Percentiles rank a stretch among this genome's conserved stretches.
Evolutionary conservation across 2,329 filamentous ascomycete genomes (phyloP).

Genomic region (Aspergillus glaucus): DNA sequence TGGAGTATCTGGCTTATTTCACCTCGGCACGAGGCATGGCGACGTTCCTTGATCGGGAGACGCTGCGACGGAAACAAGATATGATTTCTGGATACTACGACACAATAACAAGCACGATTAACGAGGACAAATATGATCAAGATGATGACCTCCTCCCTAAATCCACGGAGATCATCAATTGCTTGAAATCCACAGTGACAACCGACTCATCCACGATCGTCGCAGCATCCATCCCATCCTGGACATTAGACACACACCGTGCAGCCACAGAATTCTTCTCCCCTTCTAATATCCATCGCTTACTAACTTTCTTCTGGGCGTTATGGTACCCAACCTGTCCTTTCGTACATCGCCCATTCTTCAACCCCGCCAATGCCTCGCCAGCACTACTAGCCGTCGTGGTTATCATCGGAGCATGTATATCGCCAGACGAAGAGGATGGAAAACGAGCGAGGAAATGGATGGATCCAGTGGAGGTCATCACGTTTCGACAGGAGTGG

Average conservation of each 20-base stretch:
- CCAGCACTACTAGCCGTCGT: background rate
- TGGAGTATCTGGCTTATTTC: constrained; percentile 18
- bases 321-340: background rate
- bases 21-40: constrained; percentile 16
- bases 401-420: background rate
- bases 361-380: background rate
- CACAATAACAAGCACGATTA: background rate
- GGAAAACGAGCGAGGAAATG: constrained; percentile 25
- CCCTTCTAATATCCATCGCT: background rate
- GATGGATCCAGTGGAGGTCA: constrained; percentile 35
- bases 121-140: background rate
- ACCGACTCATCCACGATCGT: background rate
- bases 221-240: background rate
- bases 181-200: too few relatives aligned
- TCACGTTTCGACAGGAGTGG: constrained; percentile 32
- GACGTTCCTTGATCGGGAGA: constrained; percentile 14
- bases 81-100: constrained; percentile 3
- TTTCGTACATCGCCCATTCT: background rate
- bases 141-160: background rate
- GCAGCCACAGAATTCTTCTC: background rate
- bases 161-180: background rate
- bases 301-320: background rate
- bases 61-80: constrained; percentile 12
- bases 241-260: background rate
- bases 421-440: constrained; percentile 13